Percentiles rank a stretch among this genome's conserved stretches.
Evolutionary conservation across 169 alveolate species (phyloP).

Genomic region (Theileria annulata): DNA sequence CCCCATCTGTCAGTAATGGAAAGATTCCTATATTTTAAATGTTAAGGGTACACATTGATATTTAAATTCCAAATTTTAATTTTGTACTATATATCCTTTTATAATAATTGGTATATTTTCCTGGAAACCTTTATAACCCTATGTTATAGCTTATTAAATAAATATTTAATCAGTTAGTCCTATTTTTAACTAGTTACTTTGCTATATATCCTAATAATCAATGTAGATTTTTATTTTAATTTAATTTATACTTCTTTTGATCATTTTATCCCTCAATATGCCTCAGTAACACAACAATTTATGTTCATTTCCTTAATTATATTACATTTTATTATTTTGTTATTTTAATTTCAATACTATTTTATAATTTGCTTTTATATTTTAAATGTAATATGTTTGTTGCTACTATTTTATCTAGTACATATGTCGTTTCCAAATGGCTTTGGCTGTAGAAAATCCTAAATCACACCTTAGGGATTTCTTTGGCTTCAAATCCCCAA

Average conservation of each 20-base stretch:
- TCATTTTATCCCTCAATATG: too few species aligned
- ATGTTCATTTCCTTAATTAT: background rate
- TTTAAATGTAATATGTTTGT: background rate
- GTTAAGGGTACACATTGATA: background rate
- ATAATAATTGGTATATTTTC: background rate
- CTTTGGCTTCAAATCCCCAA: background rate
- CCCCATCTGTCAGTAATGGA: constrained; percentile 11
- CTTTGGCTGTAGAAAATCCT: background rate
- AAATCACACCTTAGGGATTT: background rate
- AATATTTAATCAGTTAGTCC: background rate
- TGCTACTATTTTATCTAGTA: background rate
- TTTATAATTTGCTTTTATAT: background rate
- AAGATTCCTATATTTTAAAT: background rate
- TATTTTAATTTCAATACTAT: background rate
- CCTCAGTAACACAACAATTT: constrained; percentile 7
- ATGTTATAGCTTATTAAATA: background rate
- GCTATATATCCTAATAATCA: background rate
- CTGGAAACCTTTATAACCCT: background rate
- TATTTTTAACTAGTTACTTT: background rate
- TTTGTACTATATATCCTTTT: background rate
- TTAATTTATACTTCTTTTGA: background rate
- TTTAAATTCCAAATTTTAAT: too few species aligned
- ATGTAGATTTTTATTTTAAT: background rate
- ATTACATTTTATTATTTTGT: background rate
- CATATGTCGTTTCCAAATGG: background rate